These are phyloP conservation scores for Irpex sp. DNA, from an alignment of 1,284 basidiomycete species.

Conservation along the genomic window DNA sequence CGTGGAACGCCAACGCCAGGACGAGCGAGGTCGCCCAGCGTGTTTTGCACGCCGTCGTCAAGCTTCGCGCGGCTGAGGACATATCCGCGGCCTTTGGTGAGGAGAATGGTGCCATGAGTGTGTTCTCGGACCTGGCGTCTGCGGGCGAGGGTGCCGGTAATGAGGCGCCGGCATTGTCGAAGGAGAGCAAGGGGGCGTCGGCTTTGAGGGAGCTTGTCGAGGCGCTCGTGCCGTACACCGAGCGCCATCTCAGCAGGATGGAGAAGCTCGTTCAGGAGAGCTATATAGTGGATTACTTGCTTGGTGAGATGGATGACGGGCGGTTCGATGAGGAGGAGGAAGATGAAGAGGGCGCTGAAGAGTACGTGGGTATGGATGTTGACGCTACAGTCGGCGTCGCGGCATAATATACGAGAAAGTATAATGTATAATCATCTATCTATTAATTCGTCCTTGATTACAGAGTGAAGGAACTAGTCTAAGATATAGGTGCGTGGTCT, in stretches of 20 bases:
- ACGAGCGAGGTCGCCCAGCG: constrained; percentile 85
- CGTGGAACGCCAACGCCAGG: constrained; percentile 92
- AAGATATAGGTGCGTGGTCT: not conserved
- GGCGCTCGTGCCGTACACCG: constrained; percentile 88
- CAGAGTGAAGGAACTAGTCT: not conserved
- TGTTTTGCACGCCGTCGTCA: constrained; percentile 79
- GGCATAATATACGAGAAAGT: constrained; percentile 10
- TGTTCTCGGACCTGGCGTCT: constrained; percentile 9
- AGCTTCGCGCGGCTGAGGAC: constrained; percentile 67
- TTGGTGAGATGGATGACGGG: constrained; percentile 89
- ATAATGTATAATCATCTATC: not conserved
- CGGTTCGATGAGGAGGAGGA: constrained; percentile 47
- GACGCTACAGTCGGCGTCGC: constrained; percentile 17
- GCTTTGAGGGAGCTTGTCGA: constrained; percentile 76
- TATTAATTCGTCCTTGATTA: not conserved
- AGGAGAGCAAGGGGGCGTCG: constrained; percentile 29
- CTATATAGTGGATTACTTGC: constrained; percentile 88
- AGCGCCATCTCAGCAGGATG: constrained; percentile 83
- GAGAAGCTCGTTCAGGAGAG: constrained; percentile 89
- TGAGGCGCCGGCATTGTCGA: constrained; percentile 7
- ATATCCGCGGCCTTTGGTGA: constrained; percentile 64
- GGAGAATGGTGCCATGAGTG: constrained; percentile 15
- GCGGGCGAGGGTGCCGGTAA: constrained; percentile 30
- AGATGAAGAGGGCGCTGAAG: constrained; percentile 35
- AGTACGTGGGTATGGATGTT: constrained; percentile 17